Evolutionary conservation across 257 asterid species (phyloP), one percentile per base, ranked within the genome.

Genomic region (Echites panduratus): DNA sequence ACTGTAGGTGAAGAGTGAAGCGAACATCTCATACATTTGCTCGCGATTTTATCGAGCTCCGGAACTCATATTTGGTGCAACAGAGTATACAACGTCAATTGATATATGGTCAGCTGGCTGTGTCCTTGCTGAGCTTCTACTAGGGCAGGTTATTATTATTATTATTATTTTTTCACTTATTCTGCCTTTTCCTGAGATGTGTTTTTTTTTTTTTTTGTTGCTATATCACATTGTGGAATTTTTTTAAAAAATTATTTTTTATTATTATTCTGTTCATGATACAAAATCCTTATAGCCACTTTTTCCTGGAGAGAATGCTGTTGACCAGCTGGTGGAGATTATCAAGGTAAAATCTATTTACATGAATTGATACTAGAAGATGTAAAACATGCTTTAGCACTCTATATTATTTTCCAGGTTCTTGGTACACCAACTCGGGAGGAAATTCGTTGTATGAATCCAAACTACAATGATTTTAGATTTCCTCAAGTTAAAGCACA

Each of bases 101-200:
- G 98, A 93, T 83, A 93, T 93, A 71, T 93, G 98, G 98, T 93
- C 98, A 29, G 97, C 98, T 53, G 98, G 98, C 54, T 91, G 97
- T 32, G 97, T 89, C 66, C 92, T 91, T 68, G 97, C 96, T 38
- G 96, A 91, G 71, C 85, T 91, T 70, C 94, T 91, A 75, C 97
- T 91, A 71, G 97, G 97, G 44, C 94, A 91, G 96, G 97, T 93
- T 79, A 77, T 81, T 79, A 29, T 54, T 71, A 26, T 93, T 79
- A 77, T 81, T 79, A 29, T 54, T 71, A 26, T 73, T 63, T 73
- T 58, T 49, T 68, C 76, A 57, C 49, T 5, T 27, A 0, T 14
- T 70, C 45, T 41, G 45, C 40, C 62, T 29, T 64, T 58, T 22
- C 35, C 12, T 17, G 44, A 29, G 4, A 27, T 71, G n/a, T 24